Evolutionary conservation across 2,329 filamentous ascomycete species (phyloP).

Genomic region (Periconia sp.): DNA sequence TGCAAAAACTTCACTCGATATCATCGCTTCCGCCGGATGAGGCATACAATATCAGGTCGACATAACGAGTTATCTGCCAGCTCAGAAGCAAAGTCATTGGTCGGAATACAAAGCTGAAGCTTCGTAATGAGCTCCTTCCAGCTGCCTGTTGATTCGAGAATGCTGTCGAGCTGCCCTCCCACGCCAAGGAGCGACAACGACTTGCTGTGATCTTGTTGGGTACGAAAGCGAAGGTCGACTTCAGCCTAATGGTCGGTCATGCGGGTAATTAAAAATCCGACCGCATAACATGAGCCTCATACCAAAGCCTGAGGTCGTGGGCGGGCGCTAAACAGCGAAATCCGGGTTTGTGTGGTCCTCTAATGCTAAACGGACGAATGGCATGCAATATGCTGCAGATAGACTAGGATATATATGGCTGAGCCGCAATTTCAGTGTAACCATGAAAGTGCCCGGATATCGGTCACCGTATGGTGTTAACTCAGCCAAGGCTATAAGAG

Average conservation of each 20-base stretch:
- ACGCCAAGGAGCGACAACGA: not conserved
- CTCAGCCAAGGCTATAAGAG: constrained; percentile 14
- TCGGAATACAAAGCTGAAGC: too few relatives aligned
- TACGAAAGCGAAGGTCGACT: constrained; percentile 18
- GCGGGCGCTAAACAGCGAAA: constrained; percentile 6
- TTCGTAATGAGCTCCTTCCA: too few relatives aligned
- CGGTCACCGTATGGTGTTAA: constrained; percentile 21
- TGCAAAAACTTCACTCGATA: too few relatives aligned
- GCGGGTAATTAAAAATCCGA: constrained; percentile 33
- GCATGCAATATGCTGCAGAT: constrained; percentile 9
- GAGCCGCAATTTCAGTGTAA: constrained; percentile 28
- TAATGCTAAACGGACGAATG: constrained; percentile 16
- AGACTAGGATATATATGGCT: constrained; percentile 20
- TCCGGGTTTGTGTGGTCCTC: constrained; percentile 16
- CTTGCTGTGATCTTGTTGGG: constrained; percentile 4
- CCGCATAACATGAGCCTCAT: constrained; percentile 20
- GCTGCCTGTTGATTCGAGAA: too few relatives aligned
- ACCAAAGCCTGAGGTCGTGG: constrained; percentile 8
- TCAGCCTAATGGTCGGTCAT: constrained; percentile 36
- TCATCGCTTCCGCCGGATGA: too few relatives aligned
- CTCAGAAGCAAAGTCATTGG: too few relatives aligned
- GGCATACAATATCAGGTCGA: too few relatives aligned
- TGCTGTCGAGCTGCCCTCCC: too few relatives aligned
- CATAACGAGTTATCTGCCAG: too few relatives aligned
- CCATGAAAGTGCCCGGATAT: constrained; percentile 10